Base-by-base conservation (phyloP, 2,329 filamentous ascomycete genomes). In the Sporothrix globosa region DNA sequence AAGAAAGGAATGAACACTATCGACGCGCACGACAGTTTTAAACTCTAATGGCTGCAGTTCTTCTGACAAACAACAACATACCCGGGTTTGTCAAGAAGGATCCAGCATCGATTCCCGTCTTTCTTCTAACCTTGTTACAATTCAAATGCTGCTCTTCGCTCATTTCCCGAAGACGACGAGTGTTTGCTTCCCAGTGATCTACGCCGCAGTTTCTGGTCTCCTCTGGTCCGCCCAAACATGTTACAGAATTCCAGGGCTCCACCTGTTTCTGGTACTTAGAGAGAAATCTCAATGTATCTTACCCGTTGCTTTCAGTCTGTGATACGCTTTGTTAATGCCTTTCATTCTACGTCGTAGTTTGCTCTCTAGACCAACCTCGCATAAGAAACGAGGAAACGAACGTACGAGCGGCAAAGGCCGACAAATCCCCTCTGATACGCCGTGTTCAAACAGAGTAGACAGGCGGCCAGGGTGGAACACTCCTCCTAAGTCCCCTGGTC, bases 141-240 rank as follows among this genome's bases (percentile, higher is more conserved):
- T 34, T 34, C 34, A 34, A 9, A 34, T 34, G 34, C 9, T 6
- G 34, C 34, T 34, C 34, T 34, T 4, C 6, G 34, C 34, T 34
- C 30, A 30, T 30, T 3, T 3, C 30, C 30, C 5, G 30, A 3
- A 3, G 34, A 34, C 5, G 5, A 34, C 34, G 27, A 7, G 34
- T 9, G 34, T 34, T 34, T 34, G 34, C 34, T 34, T 34, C 6
- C 5, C 34, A 19, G 6, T 30, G 58, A 63, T 63, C 58, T 9
- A 63, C 58, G 11, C 39, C 13, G 58, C 58, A 63, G 24, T 44
- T 46, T 30, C n/a, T 39, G 4, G 39, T 41, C 21, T 11, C 21
- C 21, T 60, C 39, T 41, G 19, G 34, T n/a, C 39, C 34, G 60
- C 44, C 24, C 41, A 67, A 67, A 67, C 65, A 67, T 34, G 65